phyloP scores from a whole-genome alignment of 1,284 basidiomycete genomes.

The Sphagnurus paluster region DNA sequence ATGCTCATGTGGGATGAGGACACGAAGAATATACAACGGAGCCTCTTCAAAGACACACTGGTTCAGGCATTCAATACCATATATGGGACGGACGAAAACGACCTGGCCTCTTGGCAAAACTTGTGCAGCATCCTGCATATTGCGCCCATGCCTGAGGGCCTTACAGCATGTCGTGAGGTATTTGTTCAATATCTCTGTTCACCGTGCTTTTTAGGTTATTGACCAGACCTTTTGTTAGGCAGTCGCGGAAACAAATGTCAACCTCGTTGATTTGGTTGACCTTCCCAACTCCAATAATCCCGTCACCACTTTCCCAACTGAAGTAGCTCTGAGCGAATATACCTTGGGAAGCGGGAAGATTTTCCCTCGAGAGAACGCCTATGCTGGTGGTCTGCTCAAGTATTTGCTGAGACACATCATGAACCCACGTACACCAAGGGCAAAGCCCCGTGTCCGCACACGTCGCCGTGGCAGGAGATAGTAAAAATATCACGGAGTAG shows the following conservation, averaged over 20 bases:
- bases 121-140: slow-evolving; percentile 26
- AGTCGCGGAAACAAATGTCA: slow-evolving; percentile 25
- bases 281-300: neutral
- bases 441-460: neutral
- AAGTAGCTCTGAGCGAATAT: slow-evolving; percentile 15
- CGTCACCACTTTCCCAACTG: slow-evolving; percentile 8
- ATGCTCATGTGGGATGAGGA: slow-evolving; percentile 8
- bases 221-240: slow-evolving; percentile 15
- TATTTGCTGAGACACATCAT: slow-evolving; percentile 27
- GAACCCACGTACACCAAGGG: neutral
- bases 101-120: slow-evolving; percentile 30
- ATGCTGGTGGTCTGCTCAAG: slow-evolving; percentile 39
- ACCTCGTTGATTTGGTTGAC: slow-evolving; percentile 31
- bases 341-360: slow-evolving; percentile 7
- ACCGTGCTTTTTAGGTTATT: neutral
- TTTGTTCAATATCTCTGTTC: neutral
- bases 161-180: slow-evolving; percentile 20
- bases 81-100: slow-evolving; percentile 32
- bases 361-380: slow-evolving; percentile 14
- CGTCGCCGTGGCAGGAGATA: neutral
- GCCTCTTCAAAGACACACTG: slow-evolving; percentile 27
- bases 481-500: too few species aligned
- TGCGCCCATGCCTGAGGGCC: slow-evolving; percentile 19
- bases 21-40: slow-evolving; percentile 8
- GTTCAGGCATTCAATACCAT: slow-evolving; percentile 32